Percentiles rank a stretch among this genome's conserved stretches.
phyloP scores from a whole-genome alignment of 2,329 filamentous ascomycete species.

The Penicillium aurantiogriseum region DNA sequence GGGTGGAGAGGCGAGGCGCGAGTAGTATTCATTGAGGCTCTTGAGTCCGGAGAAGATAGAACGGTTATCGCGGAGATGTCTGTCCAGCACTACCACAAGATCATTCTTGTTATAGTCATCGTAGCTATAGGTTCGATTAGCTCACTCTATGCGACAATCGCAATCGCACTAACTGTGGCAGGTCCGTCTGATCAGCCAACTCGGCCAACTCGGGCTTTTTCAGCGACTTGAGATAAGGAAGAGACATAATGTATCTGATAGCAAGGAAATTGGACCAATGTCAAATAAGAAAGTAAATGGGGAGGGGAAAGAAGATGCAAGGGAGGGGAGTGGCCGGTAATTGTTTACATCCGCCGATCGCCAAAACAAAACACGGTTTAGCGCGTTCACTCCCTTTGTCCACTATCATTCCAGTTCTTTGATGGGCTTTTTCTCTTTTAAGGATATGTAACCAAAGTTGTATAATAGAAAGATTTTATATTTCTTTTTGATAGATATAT shows the following conservation, averaged over 20 bases:
- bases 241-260: constrained; percentile 55
- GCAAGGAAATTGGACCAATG: constrained; percentile 10
- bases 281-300: constrained; percentile 15
- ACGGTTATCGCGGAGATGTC: constrained; percentile 68
- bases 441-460: neutral
- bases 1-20: constrained; percentile 43
- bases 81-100: constrained; percentile 71
- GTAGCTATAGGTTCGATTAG: constrained; percentile 51
- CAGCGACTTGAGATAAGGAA: constrained; percentile 75
- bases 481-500: neutral
- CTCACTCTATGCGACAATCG: constrained; percentile 7
- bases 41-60: constrained; percentile 63
- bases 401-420: neutral
- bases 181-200: constrained; percentile 67
- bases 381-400: constrained; percentile 19
- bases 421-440: neutral
- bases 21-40: constrained; percentile 73
- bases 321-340: constrained; percentile 17
- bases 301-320: constrained; percentile 17
- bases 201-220: constrained; percentile 77
- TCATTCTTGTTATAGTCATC: constrained; percentile 74
- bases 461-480: neutral
- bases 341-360: constrained; percentile 36
- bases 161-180: constrained; percentile 64
- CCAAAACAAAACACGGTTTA: constrained; percentile 31